Evolutionary conservation across 495 filamentous ascomycete genomes (phyloP).

Genomic region (Darksidea phi): DNA sequence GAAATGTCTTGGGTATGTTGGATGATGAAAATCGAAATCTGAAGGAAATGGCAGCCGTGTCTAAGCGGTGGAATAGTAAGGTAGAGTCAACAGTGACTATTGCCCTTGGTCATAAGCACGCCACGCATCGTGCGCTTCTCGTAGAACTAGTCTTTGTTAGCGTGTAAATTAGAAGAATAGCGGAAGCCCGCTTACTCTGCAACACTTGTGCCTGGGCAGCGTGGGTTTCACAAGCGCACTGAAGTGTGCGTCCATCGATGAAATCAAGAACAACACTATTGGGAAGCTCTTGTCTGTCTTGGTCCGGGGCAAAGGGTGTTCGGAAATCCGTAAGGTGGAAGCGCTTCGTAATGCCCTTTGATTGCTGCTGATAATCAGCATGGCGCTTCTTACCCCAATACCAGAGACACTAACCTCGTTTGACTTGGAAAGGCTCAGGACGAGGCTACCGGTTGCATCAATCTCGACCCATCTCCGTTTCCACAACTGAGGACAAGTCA

Average conservation of each 20-base stretch:
- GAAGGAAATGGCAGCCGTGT: not conserved
- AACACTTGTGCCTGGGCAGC: constrained; percentile 32
- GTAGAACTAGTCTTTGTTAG: constrained; percentile 30
- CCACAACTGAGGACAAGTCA: constrained; percentile 59
- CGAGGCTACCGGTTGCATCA: constrained; percentile 71
- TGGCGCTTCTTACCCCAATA: not conserved
- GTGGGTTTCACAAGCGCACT: constrained; percentile 58
- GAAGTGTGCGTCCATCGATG: constrained; percentile 75
- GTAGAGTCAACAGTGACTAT: not conserved
- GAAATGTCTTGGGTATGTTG: constrained; percentile 23
- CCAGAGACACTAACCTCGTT: constrained; percentile 32
- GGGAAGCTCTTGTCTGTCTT: constrained; percentile 83
- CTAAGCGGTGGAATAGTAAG: not conserved
- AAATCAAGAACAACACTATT: constrained; percentile 83
- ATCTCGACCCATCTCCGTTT: constrained; percentile 81
- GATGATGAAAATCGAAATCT: not conserved
- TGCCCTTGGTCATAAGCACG: constrained; percentile 28
- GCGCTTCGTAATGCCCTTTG: constrained; percentile 60
- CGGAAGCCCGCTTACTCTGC: constrained; percentile 25
- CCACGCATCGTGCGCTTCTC: constrained; percentile 38
- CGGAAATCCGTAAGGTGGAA: constrained; percentile 82
- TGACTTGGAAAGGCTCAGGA: constrained; percentile 59
- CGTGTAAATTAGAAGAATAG: not conserved
- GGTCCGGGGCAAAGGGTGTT: constrained; percentile 73
- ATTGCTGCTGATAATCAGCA: constrained; percentile 31